Conservation (phyloP, 176 grass and related monocot genomes). For the bread wheat (Triticum aestivum) region IWGSC_CS_RefSeq_v2.1 NC_057807.1:635861012-635861511, state of each 20-base stretch:
- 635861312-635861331: no score
- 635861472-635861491: no score
- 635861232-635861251: neutral
- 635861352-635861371: neutral
- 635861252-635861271: neutral
- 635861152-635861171: no score
- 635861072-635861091: neutral
- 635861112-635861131: no score
- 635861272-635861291: neutral
- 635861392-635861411: no score
- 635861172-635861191: no score
- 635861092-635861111: neutral
- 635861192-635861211: neutral
- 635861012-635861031: neutral
- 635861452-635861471: no score
- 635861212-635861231: neutral
- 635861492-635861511: no score
- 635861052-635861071: neutral
- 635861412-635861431: no score
- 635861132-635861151: no score
- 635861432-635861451: no score
- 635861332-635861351: neutral
- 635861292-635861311: slow-evolving; percentile 19
- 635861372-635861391: no score
- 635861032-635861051: neutral